phyloP scores from a whole-genome alignment of 805 yeast genomes.

The Pichia pseudocactophila region DNA sequence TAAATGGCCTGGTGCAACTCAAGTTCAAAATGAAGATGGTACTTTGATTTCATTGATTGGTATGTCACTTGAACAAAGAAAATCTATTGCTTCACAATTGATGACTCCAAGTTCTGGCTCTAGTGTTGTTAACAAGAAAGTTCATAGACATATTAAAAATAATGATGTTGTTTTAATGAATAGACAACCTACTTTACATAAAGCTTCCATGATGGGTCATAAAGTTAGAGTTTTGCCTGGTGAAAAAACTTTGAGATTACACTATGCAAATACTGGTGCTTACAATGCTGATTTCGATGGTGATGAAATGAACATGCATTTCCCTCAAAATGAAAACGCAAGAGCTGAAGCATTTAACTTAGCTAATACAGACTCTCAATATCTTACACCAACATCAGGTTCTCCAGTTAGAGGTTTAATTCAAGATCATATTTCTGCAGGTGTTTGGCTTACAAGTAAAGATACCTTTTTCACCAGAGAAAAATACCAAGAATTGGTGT shows the following conservation, averaged over 20 bases:
- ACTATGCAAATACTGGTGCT: conserved; percentile 98
- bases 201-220: conserved; percentile 99
- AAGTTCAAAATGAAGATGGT: conserved; percentile 94
- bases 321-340: conserved; percentile 96
- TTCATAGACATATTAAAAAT: conserved; percentile 86
- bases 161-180: conserved; percentile 96
- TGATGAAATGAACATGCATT: conserved; percentile 99
- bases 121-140: conserved; percentile 80
- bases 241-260: conserved; percentile 91
- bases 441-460: conserved; percentile 95
- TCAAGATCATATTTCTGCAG: conserved; percentile 98
- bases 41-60: conserved; percentile 70
- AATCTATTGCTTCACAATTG: conserved; percentile 88
- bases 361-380: conserved; percentile 96
- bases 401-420: conserved; percentile 97
- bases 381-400: conserved; percentile 97
- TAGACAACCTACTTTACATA: conserved; percentile 98
- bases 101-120: conserved; percentile 69
- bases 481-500: conserved; percentile 85
- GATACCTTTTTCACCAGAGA: conserved; percentile 89
- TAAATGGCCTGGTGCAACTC: conserved; percentile 97
- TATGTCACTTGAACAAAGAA: conserved; percentile 89
- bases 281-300: conserved; percentile 99
- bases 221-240: conserved; percentile 94
- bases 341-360: conserved; percentile 90